Base-by-base conservation (phyloP, 2,329 filamentous ascomycete species). In the Colletotrichum filicis region DNA sequence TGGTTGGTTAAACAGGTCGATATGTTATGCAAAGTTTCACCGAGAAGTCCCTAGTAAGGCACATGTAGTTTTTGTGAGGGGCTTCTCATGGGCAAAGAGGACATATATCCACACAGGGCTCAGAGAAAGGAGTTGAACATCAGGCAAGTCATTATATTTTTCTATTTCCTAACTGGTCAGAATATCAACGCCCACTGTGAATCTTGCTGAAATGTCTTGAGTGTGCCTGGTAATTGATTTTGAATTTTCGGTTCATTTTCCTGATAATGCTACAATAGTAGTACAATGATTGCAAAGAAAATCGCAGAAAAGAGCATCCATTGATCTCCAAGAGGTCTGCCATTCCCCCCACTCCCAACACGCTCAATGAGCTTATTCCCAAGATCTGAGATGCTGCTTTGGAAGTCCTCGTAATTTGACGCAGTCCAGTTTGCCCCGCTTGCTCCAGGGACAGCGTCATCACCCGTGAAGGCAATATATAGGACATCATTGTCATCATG, bases 401-500 rank as follows among this genome's bases (percentile, higher is more conserved):
- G 86, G 74, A 92, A 92, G 19, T 86, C 83, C 9, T 80, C 79
- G 30, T 82, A 87, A 73, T 79, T 85, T 7, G 78, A 77, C 0
- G 90, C 88, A 9, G 81, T 80, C 91, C 91, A 93, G 35, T 86
- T 81, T 0, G 90, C 90, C 24, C 84, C 85, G 2, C 80, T 78
- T 14, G 83, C 80, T 1, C 90, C 90, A 0, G 90, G 89, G 0
- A 91, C 88, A 1, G 91, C 90, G 6, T 88, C 85, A 0, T 79
- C 68, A 1, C 90, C 90, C 0, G 83, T 83, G 77, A 93, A 93
- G 0, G 88, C 91, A 61, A 93, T 84, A 79, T 89, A 92, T 46
- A 93, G 79, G 0, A 92, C 88, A 78, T 93, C 90, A 42, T 89
- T 85, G 19, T 83, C 80, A 53, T 85, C 84, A 78, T 92, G 87